phyloP scores from a whole-genome alignment of 2,329 filamentous ascomycete genomes.

The Talaromyces verruculosus region DNA sequence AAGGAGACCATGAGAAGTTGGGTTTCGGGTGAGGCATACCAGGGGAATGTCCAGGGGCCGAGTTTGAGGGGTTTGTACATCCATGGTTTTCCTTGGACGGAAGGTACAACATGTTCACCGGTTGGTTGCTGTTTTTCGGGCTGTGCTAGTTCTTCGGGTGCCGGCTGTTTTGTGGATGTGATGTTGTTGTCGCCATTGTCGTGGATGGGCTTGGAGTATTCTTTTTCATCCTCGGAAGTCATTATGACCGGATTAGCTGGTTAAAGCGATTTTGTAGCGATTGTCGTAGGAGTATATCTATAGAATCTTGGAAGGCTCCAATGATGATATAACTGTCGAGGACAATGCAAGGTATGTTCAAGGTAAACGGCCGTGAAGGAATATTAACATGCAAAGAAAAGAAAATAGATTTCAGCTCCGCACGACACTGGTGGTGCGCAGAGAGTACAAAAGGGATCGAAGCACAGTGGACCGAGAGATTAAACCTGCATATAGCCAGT shows the following conservation, averaged over 20 bases:
- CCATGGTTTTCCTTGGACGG: slow-evolving; percentile 48
- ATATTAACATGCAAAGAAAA: background rate
- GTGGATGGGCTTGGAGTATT: slow-evolving; percentile 14
- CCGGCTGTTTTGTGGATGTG: background rate
- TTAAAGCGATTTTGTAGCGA: background rate
- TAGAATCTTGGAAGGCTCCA: background rate
- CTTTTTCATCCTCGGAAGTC: slow-evolving; percentile 17
- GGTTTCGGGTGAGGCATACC: slow-evolving; percentile 71
- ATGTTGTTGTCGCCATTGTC: slow-evolving; percentile 6
- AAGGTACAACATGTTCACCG: slow-evolving; percentile 1
- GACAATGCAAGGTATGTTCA: background rate
- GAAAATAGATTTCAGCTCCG: background rate
- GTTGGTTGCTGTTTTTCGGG: background rate
- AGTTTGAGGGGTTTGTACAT: slow-evolving; percentile 65
- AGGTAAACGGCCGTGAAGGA: slow-evolving; percentile 4
- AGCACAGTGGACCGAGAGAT: background rate
- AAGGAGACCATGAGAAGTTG: slow-evolving; percentile 71
- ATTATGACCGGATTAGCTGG: slow-evolving; percentile 9
- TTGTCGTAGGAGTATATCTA: background rate
- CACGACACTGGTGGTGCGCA: slow-evolving; percentile 1
- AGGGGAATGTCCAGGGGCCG: slow-evolving; percentile 56
- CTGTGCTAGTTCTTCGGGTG: background rate
- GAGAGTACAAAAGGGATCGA: slow-evolving; percentile 1
- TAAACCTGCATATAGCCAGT: background rate
- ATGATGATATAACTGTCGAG: background rate